Conservation (phyloP, 1,284 basidiomycete species). For the Tranzscheliella williamsii region DNA sequence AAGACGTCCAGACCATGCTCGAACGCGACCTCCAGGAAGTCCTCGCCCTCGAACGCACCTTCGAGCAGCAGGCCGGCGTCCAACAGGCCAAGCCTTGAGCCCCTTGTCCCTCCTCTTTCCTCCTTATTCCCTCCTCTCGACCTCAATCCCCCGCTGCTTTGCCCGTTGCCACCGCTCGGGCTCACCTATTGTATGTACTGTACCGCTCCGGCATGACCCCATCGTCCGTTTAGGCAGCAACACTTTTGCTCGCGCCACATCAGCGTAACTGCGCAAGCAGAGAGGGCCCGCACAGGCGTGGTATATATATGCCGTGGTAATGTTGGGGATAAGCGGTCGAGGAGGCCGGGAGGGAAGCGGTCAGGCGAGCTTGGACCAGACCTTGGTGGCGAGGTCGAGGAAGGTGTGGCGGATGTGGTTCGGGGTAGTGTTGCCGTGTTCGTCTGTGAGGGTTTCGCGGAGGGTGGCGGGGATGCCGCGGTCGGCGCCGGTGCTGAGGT, state of each 20-base stretch:
- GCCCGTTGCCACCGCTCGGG: no score
- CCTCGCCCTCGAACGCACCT: slow-evolving; percentile 70
- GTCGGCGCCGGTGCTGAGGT: slow-evolving; percentile 78
- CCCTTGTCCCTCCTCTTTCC: background rate
- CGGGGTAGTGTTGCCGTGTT: background rate
- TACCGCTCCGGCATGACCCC: no score
- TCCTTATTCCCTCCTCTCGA: background rate
- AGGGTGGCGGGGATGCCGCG: slow-evolving; percentile 67
- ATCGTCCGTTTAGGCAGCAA: no score
- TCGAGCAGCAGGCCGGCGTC: slow-evolving; percentile 62
- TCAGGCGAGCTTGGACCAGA: slow-evolving; percentile 19
- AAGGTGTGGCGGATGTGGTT: slow-evolving; percentile 23
- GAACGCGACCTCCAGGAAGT: slow-evolving; percentile 71
- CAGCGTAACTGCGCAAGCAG: no score
- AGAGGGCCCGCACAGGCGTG: no score
- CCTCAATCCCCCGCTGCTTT: no score
- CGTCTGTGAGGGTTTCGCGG: slow-evolving; percentile 39
- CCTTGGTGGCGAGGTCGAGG: slow-evolving; percentile 26
- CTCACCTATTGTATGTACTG: no score
- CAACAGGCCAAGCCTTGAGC: slow-evolving; percentile 17
- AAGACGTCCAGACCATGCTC: slow-evolving; percentile 68
- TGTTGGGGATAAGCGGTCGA: no score
- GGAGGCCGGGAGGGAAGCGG: no score
- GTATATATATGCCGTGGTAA: no score
- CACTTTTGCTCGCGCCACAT: no score